Base-by-base conservation (phyloP, 108 stramenopile species). In the Skeletonema grethae region DNA sequence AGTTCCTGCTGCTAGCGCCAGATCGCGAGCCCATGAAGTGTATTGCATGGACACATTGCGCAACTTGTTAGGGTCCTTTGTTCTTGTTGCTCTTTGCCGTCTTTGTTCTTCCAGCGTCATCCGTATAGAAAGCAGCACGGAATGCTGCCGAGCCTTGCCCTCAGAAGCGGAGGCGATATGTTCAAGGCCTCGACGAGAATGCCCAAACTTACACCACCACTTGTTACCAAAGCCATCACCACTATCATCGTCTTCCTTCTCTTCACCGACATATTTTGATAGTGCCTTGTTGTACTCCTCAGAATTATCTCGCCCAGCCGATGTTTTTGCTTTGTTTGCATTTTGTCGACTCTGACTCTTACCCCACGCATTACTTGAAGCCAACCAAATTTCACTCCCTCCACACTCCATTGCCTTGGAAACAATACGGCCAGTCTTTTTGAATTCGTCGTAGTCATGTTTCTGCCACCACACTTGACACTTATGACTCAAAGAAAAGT, bases 171-270 rank as follows among this genome's bases (percentile, higher is more conserved):
- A 89, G 12, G 86, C 93, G 63, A 95, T 89, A 69, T 95, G 93
- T 77, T 95, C 93, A 45, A 95, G 83, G 13, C 93, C 93, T 43
- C 93, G 75, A 31, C 93, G 86, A 15, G 93, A 95, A 63, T 95
- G 93, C 2, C 93, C 93, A 76, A 95, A 95, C 58, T 85, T 87
- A 75, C 90, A 90, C 93, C 93, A 95, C 93, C 93, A 95, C 36
- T 80, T 80, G 45, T 76, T 80, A 1, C 70, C 75, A 58, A 46
- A 56, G 74, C 8, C 16, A 9, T 56, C 57, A 13, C 32, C 10
- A 3, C 39, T 60, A 38, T 35, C 57, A 15, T 63, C 25, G 5
- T 63, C 67, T n/a, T 46, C 48, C 35, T 67, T 67, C 5, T 63
- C 39, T 57, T 67, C 62, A 13, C 46, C 55, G 29, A 56, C 67